Evolutionary conservation across 169 alveolate species (phyloP).

Genomic region (Plasmodium malariae): DNA sequence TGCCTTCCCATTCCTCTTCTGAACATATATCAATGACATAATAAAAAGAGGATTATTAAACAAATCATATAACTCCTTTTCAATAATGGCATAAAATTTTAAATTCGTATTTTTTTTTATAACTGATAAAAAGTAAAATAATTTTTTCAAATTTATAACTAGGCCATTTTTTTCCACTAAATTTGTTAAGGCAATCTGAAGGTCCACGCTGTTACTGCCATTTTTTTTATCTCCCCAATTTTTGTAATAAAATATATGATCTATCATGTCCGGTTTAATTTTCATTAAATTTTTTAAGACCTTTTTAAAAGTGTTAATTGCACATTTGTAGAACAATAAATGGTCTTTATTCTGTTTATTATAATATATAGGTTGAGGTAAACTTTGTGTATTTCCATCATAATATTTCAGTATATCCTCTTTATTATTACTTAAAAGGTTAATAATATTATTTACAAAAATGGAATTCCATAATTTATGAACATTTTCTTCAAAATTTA

Average conservation of each 20-base stretch:
- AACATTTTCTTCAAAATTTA: constrained; percentile 14
- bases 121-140: constrained; percentile 43
- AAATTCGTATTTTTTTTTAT: constrained; percentile 32
- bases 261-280: neutral
- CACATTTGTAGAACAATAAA: constrained; percentile 38
- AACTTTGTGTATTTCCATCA: too few relatives aligned
- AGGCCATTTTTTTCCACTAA: constrained; percentile 36
- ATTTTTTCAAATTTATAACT: constrained; percentile 25
- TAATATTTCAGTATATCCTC: constrained; percentile 30
- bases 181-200: constrained; percentile 22
- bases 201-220: neutral
- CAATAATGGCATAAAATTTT: neutral
- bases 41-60: constrained; percentile 56
- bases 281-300: constrained; percentile 20
- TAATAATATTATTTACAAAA: constrained; percentile 48
- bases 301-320: constrained; percentile 16
- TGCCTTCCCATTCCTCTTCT: neutral
- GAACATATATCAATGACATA: constrained; percentile 37
- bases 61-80: constrained; percentile 28
- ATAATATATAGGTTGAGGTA: constrained; percentile 51
- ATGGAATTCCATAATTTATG: constrained; percentile 34
- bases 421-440: constrained; percentile 23
- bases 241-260: constrained; percentile 23
- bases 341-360: constrained; percentile 29
- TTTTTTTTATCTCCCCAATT: neutral